phyloP scores from a whole-genome alignment of 2,329 filamentous ascomycete species.

The Clonostachys sp. region DNA sequence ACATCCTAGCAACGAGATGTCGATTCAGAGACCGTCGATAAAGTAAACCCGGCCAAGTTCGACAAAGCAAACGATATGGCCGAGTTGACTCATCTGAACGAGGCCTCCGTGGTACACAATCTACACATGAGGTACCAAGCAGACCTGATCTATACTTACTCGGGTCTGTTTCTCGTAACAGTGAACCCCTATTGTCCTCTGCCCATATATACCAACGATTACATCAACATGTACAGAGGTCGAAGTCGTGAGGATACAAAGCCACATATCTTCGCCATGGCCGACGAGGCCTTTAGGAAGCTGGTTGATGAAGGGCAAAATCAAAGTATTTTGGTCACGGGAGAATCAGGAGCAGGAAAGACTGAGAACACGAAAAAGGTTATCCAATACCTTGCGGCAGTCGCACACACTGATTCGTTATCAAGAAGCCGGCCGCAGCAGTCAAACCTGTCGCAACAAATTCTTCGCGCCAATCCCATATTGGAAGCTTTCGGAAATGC shows the following conservation, averaged over 20 bases:
- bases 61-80: conserved; percentile 99
- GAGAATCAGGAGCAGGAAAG: conserved; percentile 96
- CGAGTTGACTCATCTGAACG: conserved; percentile 94
- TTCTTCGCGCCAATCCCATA: conserved; percentile 92
- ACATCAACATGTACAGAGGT: conserved; percentile 97
- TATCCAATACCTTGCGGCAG: conserved; percentile 94
- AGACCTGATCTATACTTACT: conserved; percentile 97
- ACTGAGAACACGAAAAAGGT: conserved; percentile 99
- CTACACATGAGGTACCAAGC: conserved; percentile 91
- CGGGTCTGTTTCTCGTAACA: conserved; percentile 91
- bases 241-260: conserved; percentile 88
- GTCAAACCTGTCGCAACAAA: conserved; percentile 91
- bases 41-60: conserved; percentile 98
- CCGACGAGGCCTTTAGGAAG: conserved; percentile 93
- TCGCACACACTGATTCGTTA: conserved; percentile 78
- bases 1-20: conserved; percentile 72
- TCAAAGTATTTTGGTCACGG: conserved; percentile 95
- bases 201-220: conserved; percentile 94
- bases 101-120: conserved; percentile 96
- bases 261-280: conserved; percentile 96
- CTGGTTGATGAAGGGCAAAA: conserved; percentile 93
- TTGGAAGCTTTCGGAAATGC: conserved; percentile 97
- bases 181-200: conserved; percentile 95
- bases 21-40: conserved; percentile 84
- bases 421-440: conserved; percentile 57